A percentile compares a stretch with the other conserved stretches of the same genome.
These are phyloP conservation scores for Naematelia encephala DNA, from an alignment of 768 basidiomycete genomes.

Conservation along the genomic window DNA sequence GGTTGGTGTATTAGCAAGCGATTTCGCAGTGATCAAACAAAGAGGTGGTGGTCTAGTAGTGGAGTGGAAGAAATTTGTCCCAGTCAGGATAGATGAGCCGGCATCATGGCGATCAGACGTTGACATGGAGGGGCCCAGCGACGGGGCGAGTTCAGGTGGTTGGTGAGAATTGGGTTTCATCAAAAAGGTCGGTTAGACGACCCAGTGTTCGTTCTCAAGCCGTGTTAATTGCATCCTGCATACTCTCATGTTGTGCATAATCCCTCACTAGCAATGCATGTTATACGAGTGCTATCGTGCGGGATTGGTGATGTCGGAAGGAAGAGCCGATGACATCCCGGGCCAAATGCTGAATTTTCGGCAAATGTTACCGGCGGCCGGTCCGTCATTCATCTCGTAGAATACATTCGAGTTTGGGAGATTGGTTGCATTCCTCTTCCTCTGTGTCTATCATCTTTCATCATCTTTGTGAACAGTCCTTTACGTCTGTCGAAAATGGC, in stretches of 20 bases:
- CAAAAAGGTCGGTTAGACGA: neutral
- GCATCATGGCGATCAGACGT: neutral
- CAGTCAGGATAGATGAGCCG: neutral
- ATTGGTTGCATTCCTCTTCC: too few relatives aligned
- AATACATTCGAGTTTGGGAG: too few relatives aligned
- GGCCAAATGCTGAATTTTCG: too few relatives aligned
- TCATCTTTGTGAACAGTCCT: too few relatives aligned
- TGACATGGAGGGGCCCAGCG: constrained; percentile 2
- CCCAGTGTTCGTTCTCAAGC: neutral
- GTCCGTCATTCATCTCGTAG: too few relatives aligned
- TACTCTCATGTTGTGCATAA: neutral
- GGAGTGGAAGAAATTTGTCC: constrained; percentile 21
- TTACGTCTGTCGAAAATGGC: constrained; percentile 9
- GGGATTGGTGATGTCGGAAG: neutral
- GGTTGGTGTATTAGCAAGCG: constrained; percentile 1
- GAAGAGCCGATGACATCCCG: neutral
- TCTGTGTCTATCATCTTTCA: neutral
- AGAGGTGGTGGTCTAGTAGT: constrained; percentile 31
- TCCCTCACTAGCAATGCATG: neutral
- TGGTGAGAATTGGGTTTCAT: neutral
- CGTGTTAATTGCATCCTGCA: neutral
- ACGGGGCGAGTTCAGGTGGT: neutral
- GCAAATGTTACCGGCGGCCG: too few relatives aligned
- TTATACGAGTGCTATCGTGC: neutral
- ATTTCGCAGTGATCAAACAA: constrained; percentile 24